phyloP scores from a whole-genome alignment of 1,139 yeast genomes.

The Trichomonascaceae sp. region DNA sequence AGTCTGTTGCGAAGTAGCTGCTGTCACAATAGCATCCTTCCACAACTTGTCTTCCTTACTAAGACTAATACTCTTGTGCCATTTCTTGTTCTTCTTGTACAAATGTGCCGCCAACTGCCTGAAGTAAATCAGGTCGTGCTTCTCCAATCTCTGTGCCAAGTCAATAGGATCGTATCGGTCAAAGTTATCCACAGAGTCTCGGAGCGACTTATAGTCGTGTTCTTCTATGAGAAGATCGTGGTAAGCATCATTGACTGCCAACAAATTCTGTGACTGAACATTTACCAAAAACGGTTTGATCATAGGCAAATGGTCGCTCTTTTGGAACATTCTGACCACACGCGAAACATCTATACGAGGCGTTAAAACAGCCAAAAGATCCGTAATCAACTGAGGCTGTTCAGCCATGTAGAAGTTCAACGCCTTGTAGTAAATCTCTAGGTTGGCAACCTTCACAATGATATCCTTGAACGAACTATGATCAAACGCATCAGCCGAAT shows the following conservation, averaged over 20 bases:
- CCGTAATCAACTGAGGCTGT: conserved; percentile 87
- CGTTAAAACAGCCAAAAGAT: conserved; percentile 75
- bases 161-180: conserved; percentile 91
- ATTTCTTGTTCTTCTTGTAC: conserved; percentile 90
- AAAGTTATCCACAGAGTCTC: conserved; percentile 79
- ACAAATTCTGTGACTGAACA: conserved; percentile 83
- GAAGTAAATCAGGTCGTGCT: conserved; percentile 84
- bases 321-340: conserved; percentile 90
- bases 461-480: conserved; percentile 92
- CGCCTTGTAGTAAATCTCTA: conserved; percentile 96
- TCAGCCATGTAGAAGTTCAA: conserved; percentile 88
- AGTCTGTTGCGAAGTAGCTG: conserved; percentile 69
- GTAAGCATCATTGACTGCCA: conserved; percentile 90
- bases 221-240: conserved; percentile 94
- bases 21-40: conserved; percentile 92
- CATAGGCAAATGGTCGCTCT: conserved; percentile 92
- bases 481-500: conserved; percentile 87
- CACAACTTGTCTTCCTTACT: conserved; percentile 89
- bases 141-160: conserved; percentile 87
- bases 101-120: conserved; percentile 93
- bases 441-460: conserved; percentile 87
- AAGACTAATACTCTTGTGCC: conserved; percentile 80
- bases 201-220: conserved; percentile 86
- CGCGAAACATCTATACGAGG: conserved; percentile 93
- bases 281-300: conserved; percentile 91